Percentiles rank a stretch among this genome's conserved stretches.
Evolutionary conservation across 2,329 filamentous ascomycete species (phyloP).

Genomic region (Fusarium napiforme): DNA sequence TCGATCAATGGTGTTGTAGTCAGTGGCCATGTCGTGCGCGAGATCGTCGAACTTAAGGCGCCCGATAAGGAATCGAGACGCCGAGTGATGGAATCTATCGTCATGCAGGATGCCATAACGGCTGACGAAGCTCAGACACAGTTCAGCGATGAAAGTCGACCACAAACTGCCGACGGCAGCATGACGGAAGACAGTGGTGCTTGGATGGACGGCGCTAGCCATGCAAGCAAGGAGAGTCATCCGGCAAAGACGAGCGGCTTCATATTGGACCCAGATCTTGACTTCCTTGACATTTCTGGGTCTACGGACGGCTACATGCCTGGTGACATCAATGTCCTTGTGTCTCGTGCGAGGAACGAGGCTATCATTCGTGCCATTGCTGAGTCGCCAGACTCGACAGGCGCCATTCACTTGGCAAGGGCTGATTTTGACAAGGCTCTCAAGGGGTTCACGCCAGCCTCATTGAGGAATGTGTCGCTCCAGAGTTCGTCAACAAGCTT

Average conservation of each 20-base stretch:
- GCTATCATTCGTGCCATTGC: slow-evolving; percentile 86
- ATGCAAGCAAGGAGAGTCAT: slow-evolving; percentile 57
- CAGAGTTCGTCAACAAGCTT: slow-evolving; percentile 95
- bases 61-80: slow-evolving; percentile 91
- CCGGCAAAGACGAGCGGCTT: slow-evolving; percentile 68
- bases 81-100: slow-evolving; percentile 83
- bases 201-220: slow-evolving; percentile 81
- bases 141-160: slow-evolving; percentile 61
- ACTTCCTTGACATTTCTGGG: slow-evolving; percentile 92
- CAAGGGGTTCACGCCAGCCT: slow-evolving; percentile 93
- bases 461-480: slow-evolving; percentile 91
- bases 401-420: slow-evolving; percentile 71
- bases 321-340: slow-evolving; percentile 86
- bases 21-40: slow-evolving; percentile 89
- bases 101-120: slow-evolving; percentile 63
- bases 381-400: slow-evolving; percentile 59
- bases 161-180: slow-evolving; percentile 66
- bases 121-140: slow-evolving; percentile 52
- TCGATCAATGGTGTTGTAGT: slow-evolving; percentile 90
- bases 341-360: slow-evolving; percentile 89
- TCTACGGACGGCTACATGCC: slow-evolving; percentile 99
- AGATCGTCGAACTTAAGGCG: slow-evolving; percentile 89
- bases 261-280: slow-evolving; percentile 78
- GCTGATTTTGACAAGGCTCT: slow-evolving; percentile 86
- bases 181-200: slow-evolving; percentile 66